Percentiles rank a stretch among this genome's conserved stretches.
phyloP scores from a whole-genome alignment of 495 filamentous ascomycete species.

The Pseudoneurospora amorphoporcata region DNA sequence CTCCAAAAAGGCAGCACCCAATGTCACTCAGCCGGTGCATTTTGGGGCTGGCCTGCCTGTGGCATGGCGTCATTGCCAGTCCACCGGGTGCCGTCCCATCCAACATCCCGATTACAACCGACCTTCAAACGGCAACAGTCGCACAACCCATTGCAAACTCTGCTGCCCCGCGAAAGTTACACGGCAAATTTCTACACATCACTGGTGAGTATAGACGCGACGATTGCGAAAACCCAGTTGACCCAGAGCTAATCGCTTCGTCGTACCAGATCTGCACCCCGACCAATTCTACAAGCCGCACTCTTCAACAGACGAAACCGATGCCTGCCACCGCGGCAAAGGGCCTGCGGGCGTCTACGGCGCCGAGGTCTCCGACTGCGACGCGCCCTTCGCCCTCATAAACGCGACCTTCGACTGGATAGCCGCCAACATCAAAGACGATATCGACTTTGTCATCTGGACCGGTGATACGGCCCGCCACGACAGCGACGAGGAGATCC shows the following conservation, averaged over 20 bases:
- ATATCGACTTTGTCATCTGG: constrained; percentile 94
- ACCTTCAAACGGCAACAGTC: background rate
- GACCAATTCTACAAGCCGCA: constrained; percentile 75
- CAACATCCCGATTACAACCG: background rate
- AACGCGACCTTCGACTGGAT: constrained; percentile 93
- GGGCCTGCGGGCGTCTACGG: constrained; percentile 75
- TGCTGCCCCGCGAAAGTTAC: constrained; percentile 40
- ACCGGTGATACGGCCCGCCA: constrained; percentile 94
- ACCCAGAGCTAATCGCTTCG: constrained; percentile 2
- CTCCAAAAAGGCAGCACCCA: background rate
- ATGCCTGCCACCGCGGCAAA: constrained; percentile 68
- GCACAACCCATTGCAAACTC: background rate
- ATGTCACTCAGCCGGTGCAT: constrained; percentile 14
- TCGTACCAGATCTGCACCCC: constrained; percentile 68
- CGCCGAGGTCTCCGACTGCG: constrained; percentile 78
- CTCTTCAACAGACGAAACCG: constrained; percentile 53
- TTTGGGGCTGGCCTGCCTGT: constrained; percentile 20
- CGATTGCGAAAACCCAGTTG: background rate
- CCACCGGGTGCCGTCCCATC: constrained; percentile 6
- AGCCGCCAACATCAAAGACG: constrained; percentile 65
- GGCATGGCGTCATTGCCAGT: constrained; percentile 25
- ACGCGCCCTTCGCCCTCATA: constrained; percentile 67
- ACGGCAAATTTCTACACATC: constrained; percentile 87
- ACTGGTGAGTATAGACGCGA: constrained; percentile 52
- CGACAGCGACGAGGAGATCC: constrained; percentile 80